Base-by-base conservation (phyloP, 257 asterid species). In the Galeopsis tetrahit region DNA sequence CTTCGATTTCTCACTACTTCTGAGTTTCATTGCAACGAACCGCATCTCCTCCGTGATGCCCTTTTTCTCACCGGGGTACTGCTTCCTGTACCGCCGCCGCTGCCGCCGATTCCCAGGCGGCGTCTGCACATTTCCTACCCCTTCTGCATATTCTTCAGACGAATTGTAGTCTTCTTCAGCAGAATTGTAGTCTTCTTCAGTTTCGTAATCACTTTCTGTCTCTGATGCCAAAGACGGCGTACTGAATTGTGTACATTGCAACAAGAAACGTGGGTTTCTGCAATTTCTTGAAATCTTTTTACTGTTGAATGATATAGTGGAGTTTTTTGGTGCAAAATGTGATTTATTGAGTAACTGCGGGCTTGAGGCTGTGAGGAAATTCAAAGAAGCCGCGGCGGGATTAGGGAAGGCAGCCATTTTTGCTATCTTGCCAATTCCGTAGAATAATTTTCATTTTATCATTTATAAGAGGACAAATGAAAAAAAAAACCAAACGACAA, bases 21-120 rank as follows among this genome's bases (percentile, higher is more conserved):
- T 78, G 68, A 94, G 85, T 75, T 87, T 91, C 98, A 94, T 94
- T 0, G 97, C 90, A 31, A 94, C 91, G 68, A 94, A 94, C 68
- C 98, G 83, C 97, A 91, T 89, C 80, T 94, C 98, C 86, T 94
- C 97, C 28, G 93, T 83, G 8, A 94, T 89, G 10, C 98, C 98
- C 52, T 82, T 61, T 17, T 46, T 68, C 85, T 94, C 98, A 13
- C 97, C 98, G 14, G 98, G 98, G 71, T 81, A 89, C 82, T 73
- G 83, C 82, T 89, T 91, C 82, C 98, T 72, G 61, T 91, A 94
- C 79, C 96, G 81, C 78, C 82, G 79, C 78, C 82, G 78, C 65
- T 87, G 79, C 81, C 68, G 74, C 77, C 68, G 75, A 77, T 52
- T 55, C 79, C 81, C 61, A 3, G 88, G 87, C 58, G 60, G 63